phyloP scores from a whole-genome alignment of 2,329 filamentous ascomycete genomes.

The Beauveria australis region DNA sequence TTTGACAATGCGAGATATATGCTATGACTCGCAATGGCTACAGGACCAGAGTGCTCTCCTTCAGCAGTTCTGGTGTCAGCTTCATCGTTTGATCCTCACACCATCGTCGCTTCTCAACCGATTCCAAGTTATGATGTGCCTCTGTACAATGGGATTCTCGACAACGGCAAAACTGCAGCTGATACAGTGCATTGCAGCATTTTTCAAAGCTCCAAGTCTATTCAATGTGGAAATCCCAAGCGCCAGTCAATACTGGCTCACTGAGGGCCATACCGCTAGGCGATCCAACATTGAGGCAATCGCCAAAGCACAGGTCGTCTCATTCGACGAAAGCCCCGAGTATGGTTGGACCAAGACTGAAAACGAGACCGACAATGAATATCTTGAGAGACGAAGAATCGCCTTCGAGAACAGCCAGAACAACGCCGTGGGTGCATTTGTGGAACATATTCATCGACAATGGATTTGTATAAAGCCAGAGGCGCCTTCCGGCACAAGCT shows the following conservation, averaged over 20 bases:
- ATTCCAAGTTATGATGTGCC: conserved; percentile 1
- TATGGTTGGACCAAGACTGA: neutral
- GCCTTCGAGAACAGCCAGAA: neutral
- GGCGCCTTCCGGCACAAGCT: neutral
- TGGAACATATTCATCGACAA: neutral
- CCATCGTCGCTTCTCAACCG: neutral
- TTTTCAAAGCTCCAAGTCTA: neutral
- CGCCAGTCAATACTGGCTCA: neutral
- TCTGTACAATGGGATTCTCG: neutral
- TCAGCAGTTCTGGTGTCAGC: neutral
- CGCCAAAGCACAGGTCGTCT: neutral
- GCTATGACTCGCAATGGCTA: neutral
- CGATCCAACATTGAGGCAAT: neutral
- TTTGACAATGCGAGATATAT: neutral
- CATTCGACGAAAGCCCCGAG: neutral
- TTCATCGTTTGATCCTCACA: neutral
- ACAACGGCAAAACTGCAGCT: neutral
- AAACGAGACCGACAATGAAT: neutral
- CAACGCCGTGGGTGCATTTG: neutral
- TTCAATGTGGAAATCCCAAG: neutral
- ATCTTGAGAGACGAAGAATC: neutral
- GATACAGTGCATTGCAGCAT: neutral
- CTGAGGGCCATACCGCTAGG: neutral
- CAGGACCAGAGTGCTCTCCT: neutral
- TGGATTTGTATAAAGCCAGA: neutral